Conservation (phyloP, 163 green algal species). For the Scenedesmus sp. region DNA sequence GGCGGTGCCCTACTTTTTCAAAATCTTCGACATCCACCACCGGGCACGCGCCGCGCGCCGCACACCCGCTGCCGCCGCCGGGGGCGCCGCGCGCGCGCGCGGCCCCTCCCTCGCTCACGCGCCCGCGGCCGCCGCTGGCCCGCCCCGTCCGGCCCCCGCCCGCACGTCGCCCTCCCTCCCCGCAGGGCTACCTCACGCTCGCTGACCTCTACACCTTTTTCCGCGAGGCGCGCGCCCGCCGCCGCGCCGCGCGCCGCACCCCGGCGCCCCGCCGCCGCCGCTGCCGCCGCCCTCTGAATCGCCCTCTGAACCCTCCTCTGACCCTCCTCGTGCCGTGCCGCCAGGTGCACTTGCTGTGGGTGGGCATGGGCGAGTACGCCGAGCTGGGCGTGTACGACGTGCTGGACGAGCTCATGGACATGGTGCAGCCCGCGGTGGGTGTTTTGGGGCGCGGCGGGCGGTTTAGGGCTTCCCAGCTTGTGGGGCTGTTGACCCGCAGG, state of each 20-base stretch:
- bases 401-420: conserved; percentile 59
- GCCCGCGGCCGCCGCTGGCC: not conserved
- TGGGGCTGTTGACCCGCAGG: not conserved
- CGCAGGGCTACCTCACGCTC: conserved; percentile 55
- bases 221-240: conserved; percentile 50
- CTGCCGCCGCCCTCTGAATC: no score
- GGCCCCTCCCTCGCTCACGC: not conserved
- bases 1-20: conserved; percentile 71
- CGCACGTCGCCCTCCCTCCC: not conserved
- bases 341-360: conserved; percentile 66
- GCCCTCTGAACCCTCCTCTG: no score
- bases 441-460: no score
- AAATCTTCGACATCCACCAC: conserved; percentile 67
- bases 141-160: no score
- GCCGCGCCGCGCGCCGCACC: no score
- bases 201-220: conserved; percentile 71
- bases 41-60: conserved; percentile 40
- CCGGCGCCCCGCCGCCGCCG: no score
- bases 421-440: conserved; percentile 50
- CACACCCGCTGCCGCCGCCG: no score
- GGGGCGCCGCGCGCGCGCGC: no score
- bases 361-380: conserved; percentile 63
- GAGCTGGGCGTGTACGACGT: conserved; percentile 66
- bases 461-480: not conserved
- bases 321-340: no score